Base-by-base conservation (phyloP, 257 asterid species). In the Forsythia suspensa region DNA sequence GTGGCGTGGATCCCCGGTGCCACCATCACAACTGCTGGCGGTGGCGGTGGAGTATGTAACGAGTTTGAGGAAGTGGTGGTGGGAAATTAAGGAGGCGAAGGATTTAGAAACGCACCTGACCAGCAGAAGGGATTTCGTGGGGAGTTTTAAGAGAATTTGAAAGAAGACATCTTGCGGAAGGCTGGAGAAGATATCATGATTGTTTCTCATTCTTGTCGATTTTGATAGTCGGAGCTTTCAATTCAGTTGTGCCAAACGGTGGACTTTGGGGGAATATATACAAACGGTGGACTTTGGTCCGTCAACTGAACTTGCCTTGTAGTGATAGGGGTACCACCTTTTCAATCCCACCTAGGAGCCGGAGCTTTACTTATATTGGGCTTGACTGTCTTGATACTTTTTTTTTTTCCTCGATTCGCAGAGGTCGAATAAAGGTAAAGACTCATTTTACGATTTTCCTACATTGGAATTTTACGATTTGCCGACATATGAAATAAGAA, bases 21-120 rank as follows among this genome's bases (percentile, higher is more conserved):
- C 52, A 18, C 4, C 15, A 13, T 13, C 51, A 13, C 51, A 12
- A 8, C 52, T 73, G 66, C 65, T 2, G 79, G 79, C 76, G 70
- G 41, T 55, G 76, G 80, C 0, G 76, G 68, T 16, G 80, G 84
- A 44, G 79, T 77, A 66, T 77, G 84, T 65, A 75, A 78, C 88
- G 82, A 80, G 82, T 37, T 75, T 80, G 72, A 87, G 74, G 77
- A 87, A 87, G 77, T 87, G 76, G 73, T 88, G 88, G 78, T 84
- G 82, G 67, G 81, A 70, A 48, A 84, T 84, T 66, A 86, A 42
- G 57, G 77, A 70, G 10, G 44, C 24, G 48, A 82, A 80, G 1
- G 71, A 80, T 80, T 80, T 82, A 3, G 84, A 84, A 38, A 87
- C 90, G 57, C 72, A 55, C 73, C 90, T 70, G 82, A 87, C 72